Base-by-base conservation (phyloP, 208 protist species). In the Strigomonas galati region DNA sequence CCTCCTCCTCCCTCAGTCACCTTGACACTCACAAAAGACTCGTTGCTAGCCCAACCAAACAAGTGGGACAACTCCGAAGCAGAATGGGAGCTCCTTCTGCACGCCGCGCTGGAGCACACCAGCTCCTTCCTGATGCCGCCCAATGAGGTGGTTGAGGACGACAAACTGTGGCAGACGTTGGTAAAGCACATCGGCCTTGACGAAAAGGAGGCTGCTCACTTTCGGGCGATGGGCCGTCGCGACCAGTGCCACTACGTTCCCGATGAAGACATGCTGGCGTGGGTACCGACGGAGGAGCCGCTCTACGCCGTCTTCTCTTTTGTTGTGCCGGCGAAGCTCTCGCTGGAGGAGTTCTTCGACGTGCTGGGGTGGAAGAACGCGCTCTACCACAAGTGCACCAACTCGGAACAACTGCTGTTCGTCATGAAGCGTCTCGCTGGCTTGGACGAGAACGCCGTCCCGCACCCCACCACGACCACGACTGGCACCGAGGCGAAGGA, bases 381-480 rank as follows among this genome's bases (percentile, higher is more conserved):
- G 28, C 26, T 26, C 27, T 15, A 43, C 26, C 9, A 35, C n/a
- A 43, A 62, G 24, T 32, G 62, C 46, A 30, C 31, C n/a, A 26
- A 32, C 43, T 3, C 43, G 2, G 28, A 23, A 10, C n/a, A 26
- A 17, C 37, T 63, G 24, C 30, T 81, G 19, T 56, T 65, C 26
- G 23, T 81, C 0, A 70, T 81, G 56, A 67, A 71, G 46, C 35
- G 72, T 62, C 40, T 46, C 9, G 48, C 69, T 24, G 21, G 54
- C 44, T 21, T 62, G 46, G 14, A 23, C 44, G 17, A 63, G 48
- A 2, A 53, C 32, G 2, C 6, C 26, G 19, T 23, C 54, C 52
- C 15, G 12, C 63, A 35, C 24, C 21, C 48, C 2, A 1, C 48
- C 21, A 7, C 3, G 44, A 24, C 6, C 44, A 51, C 6, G 37